Base-by-base conservation (phyloP, 192 early-diverging fungal species). In the Backusella australiensis region DNA sequence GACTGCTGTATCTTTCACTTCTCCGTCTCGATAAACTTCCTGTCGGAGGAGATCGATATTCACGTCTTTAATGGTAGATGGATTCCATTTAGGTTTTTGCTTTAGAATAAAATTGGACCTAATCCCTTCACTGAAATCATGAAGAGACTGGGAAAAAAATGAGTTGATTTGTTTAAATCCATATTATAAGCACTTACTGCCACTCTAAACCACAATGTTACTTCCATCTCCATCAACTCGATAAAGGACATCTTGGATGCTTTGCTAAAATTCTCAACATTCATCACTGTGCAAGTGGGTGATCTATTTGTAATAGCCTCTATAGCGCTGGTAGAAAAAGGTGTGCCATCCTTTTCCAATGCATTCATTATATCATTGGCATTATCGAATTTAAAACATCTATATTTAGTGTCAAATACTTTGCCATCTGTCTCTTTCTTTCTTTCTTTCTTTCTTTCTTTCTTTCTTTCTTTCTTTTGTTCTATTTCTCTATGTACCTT, bases 111-210 rank as follows among this genome's bases (percentile, higher is more conserved):
- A 81, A 49, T 86, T 80, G 19, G 94, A 90, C 9, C 82, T 92
- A 0, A 98, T 95, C 6, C 98, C 96, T 86, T 96, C 95, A 42
- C 83, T 77, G 80, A 99, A 96, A 79, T 99, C 97, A 68, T 88
- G 90, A 6, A 85, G 88, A 19, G 44, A 42, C 86, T 88, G n/a
- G 69, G 19, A 66, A 66, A n/a, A 21, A 66, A n/a, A n/a, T n/a
- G n/a, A n/a, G n/a, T n/a, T n/a, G 1, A 32, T 32, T 32, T 32
- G 32, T 32, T 32, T 32, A 32, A 32, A 32, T 32, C 32, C 12
- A 32, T 11, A 8, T 2, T 12, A 44, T 56, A 17, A 5, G 2
- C n/a, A 23, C 49, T 77, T 77, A 74, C 80, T n/a, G 97, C 81
- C 65, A 93, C 90, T 72, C 87, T 88, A 72, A 93, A 90, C 36